Percentiles rank a stretch among this genome's conserved stretches.
Evolutionary conservation across 2,329 filamentous ascomycete genomes (phyloP).

Genomic region (Nemania diffusa): DNA sequence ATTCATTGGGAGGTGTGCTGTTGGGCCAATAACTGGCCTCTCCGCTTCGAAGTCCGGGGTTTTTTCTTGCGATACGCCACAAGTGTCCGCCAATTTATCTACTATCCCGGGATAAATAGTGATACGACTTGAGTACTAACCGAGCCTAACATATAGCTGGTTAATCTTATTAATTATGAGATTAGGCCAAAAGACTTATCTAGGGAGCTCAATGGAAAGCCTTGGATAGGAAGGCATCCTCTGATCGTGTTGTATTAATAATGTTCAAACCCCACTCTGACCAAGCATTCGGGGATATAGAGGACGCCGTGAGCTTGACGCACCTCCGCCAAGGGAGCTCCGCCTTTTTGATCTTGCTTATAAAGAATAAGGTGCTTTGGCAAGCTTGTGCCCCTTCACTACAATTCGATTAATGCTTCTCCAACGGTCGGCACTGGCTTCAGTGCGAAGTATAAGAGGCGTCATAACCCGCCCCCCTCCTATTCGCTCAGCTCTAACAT

Average conservation of each 20-base stretch:
- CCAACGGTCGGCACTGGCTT: conserved; percentile 25
- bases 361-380: conserved; percentile 19
- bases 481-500: conserved; percentile 17
- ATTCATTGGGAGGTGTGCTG: no score
- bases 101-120: no score
- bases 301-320: not conserved
- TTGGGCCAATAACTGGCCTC: no score
- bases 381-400: conserved; percentile 15
- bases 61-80: not conserved
- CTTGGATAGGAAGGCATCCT: not conserved
- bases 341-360: conserved; percentile 13
- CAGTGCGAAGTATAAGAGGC: conserved; percentile 42
- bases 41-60: not conserved
- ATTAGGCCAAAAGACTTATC: not conserved
- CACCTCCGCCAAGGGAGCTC: not conserved
- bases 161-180: no score
- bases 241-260: conserved; percentile 24
- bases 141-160: no score
- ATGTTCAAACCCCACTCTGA: conserved; percentile 24
- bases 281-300: conserved; percentile 21
- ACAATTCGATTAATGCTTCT: conserved; percentile 35
- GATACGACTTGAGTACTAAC: no score
- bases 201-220: not conserved
- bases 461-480: conserved; percentile 27
- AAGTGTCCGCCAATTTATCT: not conserved